phyloP scores from a whole-genome alignment of 768 basidiomycete species.

The Boletus reticuloceps region DNA sequence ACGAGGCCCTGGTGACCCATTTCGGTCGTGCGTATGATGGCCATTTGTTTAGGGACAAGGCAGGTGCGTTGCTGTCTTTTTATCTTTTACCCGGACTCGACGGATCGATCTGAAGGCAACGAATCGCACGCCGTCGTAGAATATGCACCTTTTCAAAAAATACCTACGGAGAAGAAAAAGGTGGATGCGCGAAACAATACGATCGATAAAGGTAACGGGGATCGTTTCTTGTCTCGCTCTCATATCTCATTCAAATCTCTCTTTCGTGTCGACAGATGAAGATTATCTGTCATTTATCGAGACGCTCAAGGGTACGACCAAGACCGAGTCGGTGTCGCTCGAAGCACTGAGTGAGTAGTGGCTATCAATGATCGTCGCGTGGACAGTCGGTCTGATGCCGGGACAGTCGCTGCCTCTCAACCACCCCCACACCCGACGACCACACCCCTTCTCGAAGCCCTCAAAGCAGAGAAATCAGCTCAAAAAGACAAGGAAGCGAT shows the following conservation, averaged over 20 bases:
- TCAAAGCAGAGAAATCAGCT: conserved; percentile 71
- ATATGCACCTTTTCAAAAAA: conserved; percentile 89
- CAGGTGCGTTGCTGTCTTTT: conserved; percentile 49
- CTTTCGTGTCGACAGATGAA: conserved; percentile 51
- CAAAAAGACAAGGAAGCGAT: conserved; percentile 74
- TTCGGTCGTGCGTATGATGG: conserved; percentile 91
- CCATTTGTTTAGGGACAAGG: conserved; percentile 87
- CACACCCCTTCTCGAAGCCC: conserved; percentile 90
- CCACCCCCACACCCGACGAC: conserved; percentile 65
- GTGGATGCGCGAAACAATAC: conserved; percentile 78
- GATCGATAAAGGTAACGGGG: conserved; percentile 63
- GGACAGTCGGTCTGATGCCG: not conserved
- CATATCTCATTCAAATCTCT: not conserved
- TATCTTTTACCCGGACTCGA: too few relatives aligned
- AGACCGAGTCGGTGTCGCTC: conserved; percentile 60
- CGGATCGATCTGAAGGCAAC: conserved; percentile 35
- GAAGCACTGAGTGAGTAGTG: conserved; percentile 43
- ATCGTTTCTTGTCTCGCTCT: not conserved
- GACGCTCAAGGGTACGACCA: conserved; percentile 51
- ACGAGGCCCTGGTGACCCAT: conserved; percentile 60
- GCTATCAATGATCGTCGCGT: not conserved
- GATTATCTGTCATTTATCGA: conserved; percentile 83
- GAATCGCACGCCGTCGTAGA: conserved; percentile 90
- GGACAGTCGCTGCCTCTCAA: conserved; percentile 62
- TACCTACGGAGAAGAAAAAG: conserved; percentile 75